A percentile compares a stretch with the other conserved stretches of the same genome.
Evolutionary conservation across 345 rosid genomes (phyloP).

Genomic region (Eucalyptus decipiens): DNA sequence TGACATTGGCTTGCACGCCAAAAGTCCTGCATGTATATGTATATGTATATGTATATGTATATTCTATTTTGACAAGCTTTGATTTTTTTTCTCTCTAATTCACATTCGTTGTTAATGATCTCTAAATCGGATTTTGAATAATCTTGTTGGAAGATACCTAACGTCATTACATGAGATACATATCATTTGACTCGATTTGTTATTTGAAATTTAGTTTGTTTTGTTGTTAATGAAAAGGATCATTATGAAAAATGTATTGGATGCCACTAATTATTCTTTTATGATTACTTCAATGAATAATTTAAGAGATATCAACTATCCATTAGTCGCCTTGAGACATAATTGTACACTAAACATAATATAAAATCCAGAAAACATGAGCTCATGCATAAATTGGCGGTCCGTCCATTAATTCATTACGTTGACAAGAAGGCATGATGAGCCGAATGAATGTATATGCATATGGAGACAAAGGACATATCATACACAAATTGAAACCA

Average conservation of each 20-base stretch:
- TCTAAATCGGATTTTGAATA: not conserved
- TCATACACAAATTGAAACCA: not conserved
- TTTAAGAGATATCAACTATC: not conserved
- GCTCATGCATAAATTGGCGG: not conserved
- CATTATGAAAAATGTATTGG: not conserved
- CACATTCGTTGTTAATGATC: not conserved
- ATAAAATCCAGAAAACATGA: not conserved
- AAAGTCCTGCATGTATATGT: too few relatives aligned
- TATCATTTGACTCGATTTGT: not conserved
- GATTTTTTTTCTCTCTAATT: not conserved
- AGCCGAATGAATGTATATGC: not conserved
- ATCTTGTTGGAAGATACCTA: not conserved
- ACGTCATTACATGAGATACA: not conserved
- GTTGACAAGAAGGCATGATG: not conserved
- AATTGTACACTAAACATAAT: not conserved
- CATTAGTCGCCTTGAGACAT: too few relatives aligned
- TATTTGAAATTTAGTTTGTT: not conserved
- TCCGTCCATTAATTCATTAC: not conserved
- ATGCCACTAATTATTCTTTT: not conserved
- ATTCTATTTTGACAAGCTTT: not conserved
- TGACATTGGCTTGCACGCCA: not conserved
- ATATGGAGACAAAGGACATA: not conserved
- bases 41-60: too few relatives aligned
- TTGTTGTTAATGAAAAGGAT: not conserved
- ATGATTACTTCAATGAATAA: not conserved